Base-by-base conservation (phyloP, 352 stramenopile genomes). In the Phytophthora litchii region DNA sequence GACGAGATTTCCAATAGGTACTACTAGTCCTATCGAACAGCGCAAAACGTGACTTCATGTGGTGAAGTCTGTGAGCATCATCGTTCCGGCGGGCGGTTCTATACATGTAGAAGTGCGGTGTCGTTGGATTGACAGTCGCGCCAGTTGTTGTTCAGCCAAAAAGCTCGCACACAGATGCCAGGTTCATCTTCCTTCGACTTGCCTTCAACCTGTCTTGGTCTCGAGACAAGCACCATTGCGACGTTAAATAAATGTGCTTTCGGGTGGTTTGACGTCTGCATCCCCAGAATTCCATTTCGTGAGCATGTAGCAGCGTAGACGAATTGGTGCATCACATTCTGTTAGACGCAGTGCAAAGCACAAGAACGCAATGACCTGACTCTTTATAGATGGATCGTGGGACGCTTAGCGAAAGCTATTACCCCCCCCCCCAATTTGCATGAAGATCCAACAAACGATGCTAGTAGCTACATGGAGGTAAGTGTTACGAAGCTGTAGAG, bases 101-200 rank as follows among this genome's bases (percentile, higher is more conserved):
- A n/a, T n/a, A 60, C 47, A 47, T 60, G 58, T 66, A 66, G 32
- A 66, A 61, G 47, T 23, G 56, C 38, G 11, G n/a, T 27, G 17
- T 64, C 48, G 48, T 59, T 58, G 27, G 21, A 27, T 59, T 38
- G 55, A 45, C 37, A 13, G 20, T 23, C 37, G 8, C 17, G 17
- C 27, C 54, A 52, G 37, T 64, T 58, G 55, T 21, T 52, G 27
- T n/a, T 38, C 19, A 27, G 21, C 20, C 37, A 64, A 58, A 14
- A 37, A 31, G 6, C 12, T 40, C 34, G 16, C 36, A 21, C 16
- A 25, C 21, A 60, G 54, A 38, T 51, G 54, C 13, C 13, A 20
- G 32, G 19, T 51, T 20, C 13, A 12, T 32, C 10, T 41, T 41
- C 17, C 11, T 3, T 13, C 5, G 0, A 16, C 34, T 49, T 42